A percentile compares a stretch with the other conserved stretches of the same genome.
Conservation (phyloP, 345 rosid genomes). For the Mallotus nudiflorus region DNA sequence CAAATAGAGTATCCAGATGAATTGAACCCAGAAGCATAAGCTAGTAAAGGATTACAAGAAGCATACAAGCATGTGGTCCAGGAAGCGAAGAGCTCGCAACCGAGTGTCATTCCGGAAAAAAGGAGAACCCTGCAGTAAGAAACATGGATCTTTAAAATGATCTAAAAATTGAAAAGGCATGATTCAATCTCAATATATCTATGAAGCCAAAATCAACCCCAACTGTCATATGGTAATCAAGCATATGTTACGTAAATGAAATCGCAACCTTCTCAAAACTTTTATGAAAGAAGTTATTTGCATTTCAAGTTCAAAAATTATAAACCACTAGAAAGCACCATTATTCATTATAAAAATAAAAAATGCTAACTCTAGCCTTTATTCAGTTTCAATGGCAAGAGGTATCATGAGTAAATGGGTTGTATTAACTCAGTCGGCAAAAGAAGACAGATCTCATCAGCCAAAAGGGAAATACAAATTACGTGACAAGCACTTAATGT, state of each 20-base stretch:
- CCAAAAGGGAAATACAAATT: neutral
- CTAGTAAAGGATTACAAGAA: conserved; percentile 22
- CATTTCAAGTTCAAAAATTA: neutral
- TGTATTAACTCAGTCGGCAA: neutral
- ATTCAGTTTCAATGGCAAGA: neutral
- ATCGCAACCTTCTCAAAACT: neutral
- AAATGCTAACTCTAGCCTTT: neutral
- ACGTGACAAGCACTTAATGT: neutral
- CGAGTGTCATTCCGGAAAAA: conserved; percentile 92
- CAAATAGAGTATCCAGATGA: conserved; percentile 15
- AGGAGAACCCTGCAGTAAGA: conserved; percentile 64
- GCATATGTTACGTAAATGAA: neutral
- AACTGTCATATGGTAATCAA: neutral
- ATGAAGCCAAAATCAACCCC: neutral
- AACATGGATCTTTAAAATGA: conserved; percentile 21
- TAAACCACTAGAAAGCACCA: neutral
- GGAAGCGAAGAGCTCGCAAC: conserved; percentile 98
- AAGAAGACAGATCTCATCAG: neutral
- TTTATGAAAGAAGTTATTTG: neutral
- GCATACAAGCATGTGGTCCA: conserved; percentile 97
- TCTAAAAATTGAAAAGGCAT: neutral
- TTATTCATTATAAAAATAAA: neutral
- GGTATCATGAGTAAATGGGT: neutral
- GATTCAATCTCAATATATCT: neutral
- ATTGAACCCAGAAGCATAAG: conserved; percentile 12